Evolutionary conservation across 139 green algal species (phyloP).

Genomic region (Bryopsis sp.): DNA sequence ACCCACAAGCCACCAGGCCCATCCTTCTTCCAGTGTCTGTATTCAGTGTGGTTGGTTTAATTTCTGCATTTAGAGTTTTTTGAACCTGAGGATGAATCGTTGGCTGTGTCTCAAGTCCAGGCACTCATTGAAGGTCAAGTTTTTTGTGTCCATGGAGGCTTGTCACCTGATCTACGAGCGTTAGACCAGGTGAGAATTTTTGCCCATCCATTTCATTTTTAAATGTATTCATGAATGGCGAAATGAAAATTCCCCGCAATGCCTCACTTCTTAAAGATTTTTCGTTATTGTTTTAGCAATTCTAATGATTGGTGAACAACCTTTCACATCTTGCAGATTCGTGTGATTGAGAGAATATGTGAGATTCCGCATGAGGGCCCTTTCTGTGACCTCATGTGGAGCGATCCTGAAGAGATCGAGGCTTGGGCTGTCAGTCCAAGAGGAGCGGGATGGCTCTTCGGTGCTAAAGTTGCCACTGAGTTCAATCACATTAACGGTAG

Average conservation of each 20-base stretch:
- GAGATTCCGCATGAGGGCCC: constrained; percentile 97
- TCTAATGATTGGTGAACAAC: too few species aligned
- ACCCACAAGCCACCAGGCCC: not conserved
- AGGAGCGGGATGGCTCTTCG: constrained; percentile 97
- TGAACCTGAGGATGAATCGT: not conserved
- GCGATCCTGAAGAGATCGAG: constrained; percentile 97
- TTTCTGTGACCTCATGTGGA: constrained; percentile 98
- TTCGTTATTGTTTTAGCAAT: too few species aligned
- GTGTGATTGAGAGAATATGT: constrained; percentile 92
- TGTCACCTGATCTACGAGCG: constrained; percentile 83
- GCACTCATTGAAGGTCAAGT: constrained; percentile 88
- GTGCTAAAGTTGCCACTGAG: constrained; percentile 78
- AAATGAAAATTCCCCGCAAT: too few species aligned
- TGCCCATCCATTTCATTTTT: not conserved
- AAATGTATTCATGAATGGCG: not conserved
- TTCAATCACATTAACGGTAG: constrained; percentile 92
- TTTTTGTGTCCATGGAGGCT: constrained; percentile 94
- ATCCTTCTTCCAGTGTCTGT: too few species aligned
- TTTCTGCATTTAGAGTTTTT: not conserved
- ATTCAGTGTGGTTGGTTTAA: not conserved
- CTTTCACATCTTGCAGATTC: constrained; percentile 49
- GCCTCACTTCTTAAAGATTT: too few species aligned
- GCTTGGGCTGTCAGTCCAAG: constrained; percentile 88
- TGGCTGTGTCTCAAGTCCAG: constrained; percentile 22
- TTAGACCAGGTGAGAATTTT: constrained; percentile 70